Base-by-base conservation (phyloP, 2,329 filamentous ascomycete species). In the Pseudogymnoascus sp. region DNA sequence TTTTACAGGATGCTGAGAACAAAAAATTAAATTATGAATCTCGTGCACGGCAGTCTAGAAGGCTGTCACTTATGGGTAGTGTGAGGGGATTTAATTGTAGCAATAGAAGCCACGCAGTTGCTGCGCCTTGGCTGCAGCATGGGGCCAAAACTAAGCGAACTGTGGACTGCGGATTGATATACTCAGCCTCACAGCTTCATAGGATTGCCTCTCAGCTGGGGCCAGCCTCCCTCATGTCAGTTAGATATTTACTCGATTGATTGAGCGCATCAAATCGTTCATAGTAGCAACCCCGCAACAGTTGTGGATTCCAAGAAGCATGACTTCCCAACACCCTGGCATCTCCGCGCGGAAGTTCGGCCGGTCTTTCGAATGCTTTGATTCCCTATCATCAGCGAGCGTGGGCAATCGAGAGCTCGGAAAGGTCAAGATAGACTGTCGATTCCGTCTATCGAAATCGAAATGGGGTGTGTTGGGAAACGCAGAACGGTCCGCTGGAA, bases 401-500 rank as follows among this genome's bases (percentile, higher is more conserved):
- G 40, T 44, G 40, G 40, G 40, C 18, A 23, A 21, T 21, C 18
- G 18, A 44, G 18, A 44, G 4, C 18, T 44, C 40, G 40, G 40
- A 44, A 44, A 44, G 18, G 40, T 44, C 18, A 44, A 44, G 18
- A 14, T 44, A 44, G 40, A 44, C 40, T 44, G 40, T 23, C 40
- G 40, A 44, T 44, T 44, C 40, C 5, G 40, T 44, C 40, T 44
- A 14, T 44, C 40, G 40, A 44, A 44, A 23, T 44, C 40, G 40
- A 44, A 44, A 44, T 44, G 40, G 40, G 40, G 40, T 21, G 40
- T 44, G 40, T 23, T 44, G 6, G 40, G 40, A 23, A 23, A 44
- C 18, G 40, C 40, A 12, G 40, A 44, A 11, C 40, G 40, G 18
- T 66, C 66, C 12, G 63, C 62, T 1, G 64, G 67, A 11, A 66